Evolutionary conservation across 371 early-diverging fungal genomes (phyloP).

Genomic region (Mortierella sp.): DNA sequence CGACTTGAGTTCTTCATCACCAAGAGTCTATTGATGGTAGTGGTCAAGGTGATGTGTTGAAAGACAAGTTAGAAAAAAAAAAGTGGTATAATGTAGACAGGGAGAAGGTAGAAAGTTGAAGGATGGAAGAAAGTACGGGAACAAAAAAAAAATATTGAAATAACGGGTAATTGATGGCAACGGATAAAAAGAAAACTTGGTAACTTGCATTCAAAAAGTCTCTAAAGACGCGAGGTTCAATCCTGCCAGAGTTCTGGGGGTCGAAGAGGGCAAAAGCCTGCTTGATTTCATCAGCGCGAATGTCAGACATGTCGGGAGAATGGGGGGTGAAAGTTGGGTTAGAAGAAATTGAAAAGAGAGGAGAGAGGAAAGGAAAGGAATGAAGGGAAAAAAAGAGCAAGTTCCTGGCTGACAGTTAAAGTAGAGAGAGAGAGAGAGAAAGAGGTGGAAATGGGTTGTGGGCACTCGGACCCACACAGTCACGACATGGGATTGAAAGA

Average conservation of each 20-base stretch:
- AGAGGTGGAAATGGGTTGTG: not conserved
- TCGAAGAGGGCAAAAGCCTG: conserved; percentile 92
- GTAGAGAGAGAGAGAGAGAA: conserved; percentile 2
- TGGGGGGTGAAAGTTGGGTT: not conserved
- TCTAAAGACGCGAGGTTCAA: conserved; percentile 80
- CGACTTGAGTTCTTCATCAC: conserved; percentile 32
- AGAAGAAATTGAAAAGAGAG: not conserved
- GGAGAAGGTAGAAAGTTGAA: not conserved
- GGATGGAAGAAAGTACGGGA: too few species aligned
- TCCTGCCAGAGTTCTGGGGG: conserved; percentile 85
- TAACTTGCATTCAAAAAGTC: conserved; percentile 41
- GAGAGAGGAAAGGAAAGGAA: not conserved
- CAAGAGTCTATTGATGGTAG: conserved; percentile 24
- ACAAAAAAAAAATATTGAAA: too few species aligned
- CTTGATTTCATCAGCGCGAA: conserved; percentile 74
- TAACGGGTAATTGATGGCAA: too few species aligned
- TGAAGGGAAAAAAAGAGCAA: not conserved
- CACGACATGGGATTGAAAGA: not conserved
- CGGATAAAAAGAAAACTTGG: not conserved
- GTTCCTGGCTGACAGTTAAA: too few species aligned
- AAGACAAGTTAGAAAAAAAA: not conserved
- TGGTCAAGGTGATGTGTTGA: not conserved
- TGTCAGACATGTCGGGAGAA: conserved; percentile 18
- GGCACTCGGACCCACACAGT: not conserved
- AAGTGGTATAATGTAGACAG: not conserved